Base-by-base conservation (phyloP, 2,329 filamentous ascomycete genomes). In the Stemphylium lycopersici region DNA sequence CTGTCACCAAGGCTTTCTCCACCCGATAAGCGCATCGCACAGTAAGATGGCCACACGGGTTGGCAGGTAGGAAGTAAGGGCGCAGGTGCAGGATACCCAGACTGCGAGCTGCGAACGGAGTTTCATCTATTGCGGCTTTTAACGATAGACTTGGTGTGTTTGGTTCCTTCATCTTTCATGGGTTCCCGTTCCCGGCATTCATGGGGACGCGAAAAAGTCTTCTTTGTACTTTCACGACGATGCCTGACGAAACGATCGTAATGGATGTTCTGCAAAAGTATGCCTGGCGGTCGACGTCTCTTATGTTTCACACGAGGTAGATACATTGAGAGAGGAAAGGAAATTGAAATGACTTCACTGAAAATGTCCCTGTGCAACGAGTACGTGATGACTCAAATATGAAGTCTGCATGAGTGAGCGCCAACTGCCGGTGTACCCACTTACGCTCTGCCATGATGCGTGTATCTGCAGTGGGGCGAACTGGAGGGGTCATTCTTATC, bases 1-100 rank as follows among this genome's bases (percentile, higher is more conserved):
- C 96, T 69, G 93, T 99, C 72, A 99, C 95, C 81, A 99, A 98
- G 90, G 93, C 90, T 72, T 96, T 96, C 91, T 88, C 91, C 65
- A 93, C 91, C 75, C 88, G 91, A 80, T 96, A 93, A 66, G 56
- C 54, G 63, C 56, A 52, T 58, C 56, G 36, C 47, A 36, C n/a
- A 39, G 31, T 55, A 54, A 31, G 37, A 36, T 37, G 18, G 40
- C 48, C 42, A 46, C 42, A 40, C 42, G 48, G 52, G 55, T 48
- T 57, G 46, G 61, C 48, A 46, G 53, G 59, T 49, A 50, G 59
- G 51, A 62, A 65, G 54, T 56, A 57, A 51, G 55, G 58, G 58
- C 55, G 64, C 66, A 65, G 61, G 54, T 63, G 52, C 67, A 70
- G 66, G 60, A 67, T 66, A 68, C 65, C 62, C 62, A 67, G 62